phyloP scores from a whole-genome alignment of 768 basidiomycete genomes.

The Tulasnella calospora region DNA sequence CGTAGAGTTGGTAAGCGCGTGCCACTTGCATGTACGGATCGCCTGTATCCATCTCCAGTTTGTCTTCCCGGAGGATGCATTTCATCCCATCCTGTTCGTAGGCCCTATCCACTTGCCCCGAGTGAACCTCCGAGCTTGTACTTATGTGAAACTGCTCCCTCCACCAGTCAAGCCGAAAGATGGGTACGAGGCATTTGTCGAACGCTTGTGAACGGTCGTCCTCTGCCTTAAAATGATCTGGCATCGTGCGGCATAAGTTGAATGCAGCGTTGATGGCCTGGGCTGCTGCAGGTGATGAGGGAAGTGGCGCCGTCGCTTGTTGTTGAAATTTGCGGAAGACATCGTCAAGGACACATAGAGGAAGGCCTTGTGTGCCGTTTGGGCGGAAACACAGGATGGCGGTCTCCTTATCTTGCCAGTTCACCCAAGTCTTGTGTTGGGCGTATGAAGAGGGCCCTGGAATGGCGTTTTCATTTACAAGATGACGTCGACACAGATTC shows the following conservation, averaged over 20 bases:
- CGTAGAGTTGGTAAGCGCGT: too few relatives aligned
- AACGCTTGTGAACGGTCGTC: background rate
- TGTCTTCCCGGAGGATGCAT: slow-evolving; percentile 8
- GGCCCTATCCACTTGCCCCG: background rate
- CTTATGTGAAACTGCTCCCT: background rate
- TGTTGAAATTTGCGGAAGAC: slow-evolving; percentile 19
- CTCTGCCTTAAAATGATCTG: too few relatives aligned
- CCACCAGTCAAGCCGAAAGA: background rate
- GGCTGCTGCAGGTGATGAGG: background rate
- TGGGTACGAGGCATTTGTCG: background rate
- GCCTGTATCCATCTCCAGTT: slow-evolving; percentile 3
- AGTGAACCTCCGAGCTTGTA: background rate
- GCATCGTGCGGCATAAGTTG: too few relatives aligned
- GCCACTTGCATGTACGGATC: too few relatives aligned
- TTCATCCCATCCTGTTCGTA: background rate
- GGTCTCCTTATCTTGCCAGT: background rate
- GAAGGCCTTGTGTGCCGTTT: slow-evolving; percentile 13
- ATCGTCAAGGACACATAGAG: background rate
- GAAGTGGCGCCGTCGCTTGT: background rate
- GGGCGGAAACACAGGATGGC: slow-evolving; percentile 13
- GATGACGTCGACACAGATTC: background rate
- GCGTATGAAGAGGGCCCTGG: slow-evolving; percentile 9
- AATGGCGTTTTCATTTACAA: background rate
- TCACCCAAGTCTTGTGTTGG: background rate
- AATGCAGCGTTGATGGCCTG: background rate